Evolutionary conservation across 1,284 basidiomycete genomes (phyloP), one percentile per base, ranked within the genome.

Genomic region (Fomitopsis betulina): DNA sequence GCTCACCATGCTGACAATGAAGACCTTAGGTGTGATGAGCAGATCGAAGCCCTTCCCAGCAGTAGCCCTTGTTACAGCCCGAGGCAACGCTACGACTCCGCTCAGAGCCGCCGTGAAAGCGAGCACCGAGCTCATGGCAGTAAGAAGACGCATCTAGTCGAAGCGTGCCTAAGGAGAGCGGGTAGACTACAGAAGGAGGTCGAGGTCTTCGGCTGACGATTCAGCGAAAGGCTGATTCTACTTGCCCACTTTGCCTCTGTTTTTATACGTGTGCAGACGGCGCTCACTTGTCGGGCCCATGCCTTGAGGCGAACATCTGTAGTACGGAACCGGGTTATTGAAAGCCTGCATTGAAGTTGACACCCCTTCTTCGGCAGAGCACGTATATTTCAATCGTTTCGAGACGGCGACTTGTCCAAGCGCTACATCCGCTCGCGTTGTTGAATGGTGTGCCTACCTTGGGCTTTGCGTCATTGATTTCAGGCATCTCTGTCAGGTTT

Each of bases 1-100:
- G 57, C 60, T 42, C 17, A 62, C 63, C 59, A 62, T 62, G 47
- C 56, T 55, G 33, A 64, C 39, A 42, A 64, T 62, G 57, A 64
- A 62, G 25, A 62, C 61, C 50, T 61, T 64, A 6, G 63, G 63
- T 10, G 32, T 4, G 49, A 51, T 6, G n/a, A 21, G 2, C 15
- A 6, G 3, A 30, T 13, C 23, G 21, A 10, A 13, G 6, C 21
- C n/a, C 4, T 42, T 13, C n/a, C n/a, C 10, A 15, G 45, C 4
- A 1, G 45, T 13, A 17, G 27, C 45, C 45, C 45, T 27, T 10
- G 45, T 15, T 15, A 47, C 12, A 30, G 12, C 45, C n/a, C 21
- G 45, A 27, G 45, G 45, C 25, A 47, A 17, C 2, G 45, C 45
- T 32, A 25, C 25, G 0, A 27, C 45, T 2, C 45, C 25, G 23